Evolutionary conservation across 2,329 filamentous ascomycete species (phyloP), one percentile per base, ranked within the genome.

Genomic region (Alternaria gaisen): DNA sequence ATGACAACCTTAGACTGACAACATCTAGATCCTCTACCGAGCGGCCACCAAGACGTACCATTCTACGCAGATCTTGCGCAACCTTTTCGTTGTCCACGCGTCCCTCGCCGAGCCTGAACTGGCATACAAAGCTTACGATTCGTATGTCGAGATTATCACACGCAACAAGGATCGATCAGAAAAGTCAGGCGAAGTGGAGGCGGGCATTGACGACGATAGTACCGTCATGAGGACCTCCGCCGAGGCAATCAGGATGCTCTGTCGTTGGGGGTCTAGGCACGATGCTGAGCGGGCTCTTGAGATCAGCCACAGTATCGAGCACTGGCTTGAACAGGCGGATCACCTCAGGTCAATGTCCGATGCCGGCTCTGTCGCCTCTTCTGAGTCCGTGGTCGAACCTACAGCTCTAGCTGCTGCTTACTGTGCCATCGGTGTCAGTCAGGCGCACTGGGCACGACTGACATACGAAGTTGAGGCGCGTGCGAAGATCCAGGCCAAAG

Each of bases 31-130:
- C 28, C 84, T 99, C 7, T 99, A 98, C 78, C 90, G 91, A 40
- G 92, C 94, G 22, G 92, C 94, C 8, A 93, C 91, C 10, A 97
- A 95, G 78, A 97, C 94, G 0, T 99, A 95, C 73, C 95, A 99
- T 79, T 99, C 95, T 1, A 97, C 94, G 1, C 83, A 93, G 10
- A 91, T 98, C 63, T 82, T 99, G 30, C 87, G 94, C 59, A 88
- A 94, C 71, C 84, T 99, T 0, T 98, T 98, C 75, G 90, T 88
- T 11, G 90, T 97, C 2, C 95, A 99, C 77, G 84, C 94, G 18
- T 87, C 93, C 3, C 84, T 97, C 18, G 93, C 93, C 9, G 94
- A 99, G 69, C 98, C 97, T 67, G 92, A 97, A 57, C 83, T 98
- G 50, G 94, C 94, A 1, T 89, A 97, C 77, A 93, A 93, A 74